Conservation (phyloP, 177 flowering plant genomes). For the Vitis hybrid region DNA sequence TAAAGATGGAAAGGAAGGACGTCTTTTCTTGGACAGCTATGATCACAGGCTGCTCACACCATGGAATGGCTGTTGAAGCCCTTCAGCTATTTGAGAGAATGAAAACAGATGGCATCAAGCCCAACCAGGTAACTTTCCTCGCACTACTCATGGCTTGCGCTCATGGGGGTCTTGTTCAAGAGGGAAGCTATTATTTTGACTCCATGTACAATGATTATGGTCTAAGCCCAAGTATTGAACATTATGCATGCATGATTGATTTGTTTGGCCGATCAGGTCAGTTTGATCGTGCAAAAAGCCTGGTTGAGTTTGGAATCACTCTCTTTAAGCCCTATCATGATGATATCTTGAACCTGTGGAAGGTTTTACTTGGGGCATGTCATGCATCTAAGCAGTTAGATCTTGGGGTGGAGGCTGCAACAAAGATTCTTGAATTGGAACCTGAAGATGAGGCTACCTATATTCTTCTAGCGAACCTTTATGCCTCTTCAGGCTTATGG, state of each 20-base stretch:
- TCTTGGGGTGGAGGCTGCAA: conserved; percentile 34
- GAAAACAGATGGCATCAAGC: conserved; percentile 24
- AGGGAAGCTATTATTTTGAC: conserved; percentile 27
- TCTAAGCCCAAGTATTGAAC: conserved; percentile 30
- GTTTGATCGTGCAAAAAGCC: conserved; percentile 20
- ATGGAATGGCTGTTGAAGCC: conserved; percentile 35
- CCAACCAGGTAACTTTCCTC: conserved; percentile 35
- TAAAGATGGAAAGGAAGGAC: conserved; percentile 25
- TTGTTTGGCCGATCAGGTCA: conserved; percentile 31
- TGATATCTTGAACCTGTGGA: conserved; percentile 27
- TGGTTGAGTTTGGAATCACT: conserved; percentile 17
- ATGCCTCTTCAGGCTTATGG: conserved; percentile 32
- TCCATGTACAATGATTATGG: conserved; percentile 29
- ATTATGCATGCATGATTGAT: conserved; percentile 42
- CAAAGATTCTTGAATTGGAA: conserved; percentile 29
- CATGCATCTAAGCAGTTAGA: conserved; percentile 34
- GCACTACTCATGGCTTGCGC: conserved; percentile 38
- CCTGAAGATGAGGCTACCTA: conserved; percentile 39
- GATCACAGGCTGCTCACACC: conserved; percentile 38
- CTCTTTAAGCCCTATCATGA: conserved; percentile 8
- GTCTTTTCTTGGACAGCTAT: conserved; percentile 46
- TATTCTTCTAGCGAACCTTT: conserved; percentile 36
- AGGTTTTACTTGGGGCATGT: conserved; percentile 43
- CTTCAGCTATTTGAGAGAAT: conserved; percentile 31
- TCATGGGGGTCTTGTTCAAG: conserved; percentile 32